Evolutionary conservation across 768 basidiomycete genomes (phyloP).

Genomic region (Leccinellum rugosiceps): DNA sequence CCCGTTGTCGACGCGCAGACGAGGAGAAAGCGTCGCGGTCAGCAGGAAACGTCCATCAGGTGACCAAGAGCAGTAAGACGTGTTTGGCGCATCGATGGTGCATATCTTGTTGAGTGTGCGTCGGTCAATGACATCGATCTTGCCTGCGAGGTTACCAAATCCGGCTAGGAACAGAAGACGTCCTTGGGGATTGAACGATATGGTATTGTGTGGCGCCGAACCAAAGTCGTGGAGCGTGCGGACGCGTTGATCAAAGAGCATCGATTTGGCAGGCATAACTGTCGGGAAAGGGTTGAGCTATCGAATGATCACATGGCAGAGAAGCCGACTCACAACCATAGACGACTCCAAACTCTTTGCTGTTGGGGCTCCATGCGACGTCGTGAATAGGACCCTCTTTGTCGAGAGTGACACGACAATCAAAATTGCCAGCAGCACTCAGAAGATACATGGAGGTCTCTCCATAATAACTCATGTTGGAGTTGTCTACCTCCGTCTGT

Average conservation of each 20-base stretch:
- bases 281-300: not conserved
- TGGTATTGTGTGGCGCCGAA: constrained; percentile 83
- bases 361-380: constrained; percentile 93
- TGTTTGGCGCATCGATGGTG: constrained; percentile 85
- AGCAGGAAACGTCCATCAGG: constrained; percentile 90
- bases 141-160: constrained; percentile 95
- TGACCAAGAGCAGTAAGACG: constrained; percentile 93
- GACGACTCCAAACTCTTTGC: constrained; percentile 93
- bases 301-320: not conserved
- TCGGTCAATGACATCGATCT: constrained; percentile 89
- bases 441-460: constrained; percentile 95
- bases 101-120: constrained; percentile 78
- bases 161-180: constrained; percentile 87
- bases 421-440: constrained; percentile 89
- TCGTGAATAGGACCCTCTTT: constrained; percentile 99
- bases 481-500: constrained; percentile 95
- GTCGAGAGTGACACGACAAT: constrained; percentile 83
- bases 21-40: constrained; percentile 93
- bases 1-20: constrained; percentile 95
- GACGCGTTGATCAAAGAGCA: constrained; percentile 89
- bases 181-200: constrained; percentile 93
- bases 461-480: constrained; percentile 97
- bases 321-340: constrained; percentile 79
- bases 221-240: constrained; percentile 90
- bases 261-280: constrained; percentile 96